phyloP scores from a whole-genome alignment of 257 asterid genomes.

The Penstemon barbatus region DNA sequence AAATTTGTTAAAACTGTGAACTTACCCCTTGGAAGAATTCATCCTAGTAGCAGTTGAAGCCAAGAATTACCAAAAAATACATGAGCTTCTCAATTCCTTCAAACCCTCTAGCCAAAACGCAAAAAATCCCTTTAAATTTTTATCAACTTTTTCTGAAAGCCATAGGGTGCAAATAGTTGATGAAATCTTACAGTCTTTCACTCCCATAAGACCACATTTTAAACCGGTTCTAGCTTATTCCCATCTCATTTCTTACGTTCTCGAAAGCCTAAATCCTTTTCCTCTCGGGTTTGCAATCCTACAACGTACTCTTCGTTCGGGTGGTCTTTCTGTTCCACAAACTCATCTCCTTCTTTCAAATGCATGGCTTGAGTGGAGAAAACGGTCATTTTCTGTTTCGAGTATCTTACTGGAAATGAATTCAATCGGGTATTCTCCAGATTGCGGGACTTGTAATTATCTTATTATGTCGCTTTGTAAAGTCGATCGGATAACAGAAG shows the following conservation, averaged over 20 bases:
- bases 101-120: too few relatives aligned
- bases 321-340: constrained; percentile 67
- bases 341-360: constrained; percentile 59
- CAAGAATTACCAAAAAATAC: constrained; percentile 51
- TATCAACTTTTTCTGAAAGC: too few relatives aligned
- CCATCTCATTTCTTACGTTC: constrained; percentile 52
- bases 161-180: too few relatives aligned
- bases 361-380: constrained; percentile 56
- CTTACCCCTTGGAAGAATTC: constrained; percentile 30
- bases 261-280: constrained; percentile 53
- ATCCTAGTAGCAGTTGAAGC: constrained; percentile 51
- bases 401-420: constrained; percentile 52
- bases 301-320: constrained; percentile 76
- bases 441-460: constrained; percentile 71
- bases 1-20: too few relatives aligned
- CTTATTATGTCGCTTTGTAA: constrained; percentile 75
- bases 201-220: too few relatives aligned
- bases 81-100: constrained; percentile 2
- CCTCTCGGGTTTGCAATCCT: constrained; percentile 65
- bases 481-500: constrained; percentile 59
- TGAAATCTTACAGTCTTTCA: too few relatives aligned
- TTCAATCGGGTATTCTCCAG: constrained; percentile 65
- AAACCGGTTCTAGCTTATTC: constrained; percentile 41
- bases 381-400: constrained; percentile 32
- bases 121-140: too few relatives aligned